A percentile compares a stretch with the other conserved stretches of the same genome.
Evolutionary conservation across 108 stramenopile genomes (phyloP).

Genomic region (Aurantiochytrium sp.): DNA sequence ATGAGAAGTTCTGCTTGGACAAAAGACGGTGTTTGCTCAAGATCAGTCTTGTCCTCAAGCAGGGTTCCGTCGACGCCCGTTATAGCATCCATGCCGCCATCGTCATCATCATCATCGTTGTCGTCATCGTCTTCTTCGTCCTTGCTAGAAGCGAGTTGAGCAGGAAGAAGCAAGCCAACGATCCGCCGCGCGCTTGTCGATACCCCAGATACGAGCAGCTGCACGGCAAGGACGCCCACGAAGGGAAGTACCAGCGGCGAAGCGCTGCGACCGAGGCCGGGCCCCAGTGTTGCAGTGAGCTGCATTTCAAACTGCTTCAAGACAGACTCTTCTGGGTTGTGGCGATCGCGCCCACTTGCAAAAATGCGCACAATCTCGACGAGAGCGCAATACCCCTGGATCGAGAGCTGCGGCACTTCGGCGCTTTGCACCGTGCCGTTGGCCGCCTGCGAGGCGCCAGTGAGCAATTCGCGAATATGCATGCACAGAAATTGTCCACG

Average conservation of each 20-base stretch:
- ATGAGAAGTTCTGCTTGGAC: background rate
- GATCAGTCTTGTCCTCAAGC: background rate
- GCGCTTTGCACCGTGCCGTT: background rate
- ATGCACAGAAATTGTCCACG: background rate
- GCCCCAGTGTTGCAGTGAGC: background rate
- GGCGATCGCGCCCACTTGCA: background rate
- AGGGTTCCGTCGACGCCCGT: too few relatives aligned
- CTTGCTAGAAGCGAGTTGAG: background rate
- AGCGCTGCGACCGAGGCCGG: background rate
- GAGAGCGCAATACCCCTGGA: background rate
- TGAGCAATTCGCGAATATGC: background rate
- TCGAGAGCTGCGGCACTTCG: conserved; percentile 7
- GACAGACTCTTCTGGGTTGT: background rate
- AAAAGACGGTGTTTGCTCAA: background rate
- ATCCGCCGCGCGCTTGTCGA: background rate
- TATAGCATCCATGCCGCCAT: background rate
- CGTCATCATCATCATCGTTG: background rate
- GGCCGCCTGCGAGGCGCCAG: conserved; percentile 1
- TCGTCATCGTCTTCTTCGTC: background rate
- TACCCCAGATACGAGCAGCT: background rate
- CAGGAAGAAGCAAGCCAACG: background rate
- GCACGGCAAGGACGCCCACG: background rate
- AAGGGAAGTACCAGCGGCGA: conserved; percentile 9
- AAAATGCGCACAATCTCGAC: conserved; percentile 14
- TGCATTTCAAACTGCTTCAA: conserved; percentile 15